Evolutionary conservation across 1,284 basidiomycete genomes (phyloP).

Genomic region (Fistulina hepatica): DNA sequence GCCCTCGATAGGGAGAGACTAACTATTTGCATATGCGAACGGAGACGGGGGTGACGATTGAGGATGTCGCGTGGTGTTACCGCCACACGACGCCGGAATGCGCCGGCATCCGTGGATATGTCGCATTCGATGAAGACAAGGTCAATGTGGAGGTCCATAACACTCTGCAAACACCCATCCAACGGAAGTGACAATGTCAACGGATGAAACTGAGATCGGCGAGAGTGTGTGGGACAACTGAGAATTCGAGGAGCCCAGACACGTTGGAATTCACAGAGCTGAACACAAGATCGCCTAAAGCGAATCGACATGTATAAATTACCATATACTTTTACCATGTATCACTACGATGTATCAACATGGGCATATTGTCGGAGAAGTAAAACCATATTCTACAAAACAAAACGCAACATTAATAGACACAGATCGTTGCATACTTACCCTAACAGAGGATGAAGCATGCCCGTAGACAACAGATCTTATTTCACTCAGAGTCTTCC

Average conservation of each 20-base stretch:
- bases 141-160: slow-evolving; percentile 57
- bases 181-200: no score
- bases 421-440: background rate
- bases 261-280: background rate
- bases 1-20: slow-evolving; percentile 40
- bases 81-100: slow-evolving; percentile 40
- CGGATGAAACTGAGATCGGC: no score
- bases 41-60: slow-evolving; percentile 30
- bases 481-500: slow-evolving; percentile 16
- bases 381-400: background rate
- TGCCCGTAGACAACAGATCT: slow-evolving; percentile 1
- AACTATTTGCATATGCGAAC: slow-evolving; percentile 45
- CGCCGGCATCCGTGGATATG: slow-evolving; percentile 37
- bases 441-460: background rate
- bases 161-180: no score
- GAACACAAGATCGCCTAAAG: background rate
- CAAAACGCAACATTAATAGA: background rate
- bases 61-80: slow-evolving; percentile 57
- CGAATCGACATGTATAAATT: background rate
- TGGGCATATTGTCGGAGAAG: background rate
- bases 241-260: background rate
- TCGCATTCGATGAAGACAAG: slow-evolving; percentile 57
- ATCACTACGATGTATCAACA: background rate
- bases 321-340: background rate
- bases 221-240: no score